These are phyloP conservation scores for Jatropha podagrica DNA, from an alignment of 441 rosid genomes.

Conservation along the genomic window DNA sequence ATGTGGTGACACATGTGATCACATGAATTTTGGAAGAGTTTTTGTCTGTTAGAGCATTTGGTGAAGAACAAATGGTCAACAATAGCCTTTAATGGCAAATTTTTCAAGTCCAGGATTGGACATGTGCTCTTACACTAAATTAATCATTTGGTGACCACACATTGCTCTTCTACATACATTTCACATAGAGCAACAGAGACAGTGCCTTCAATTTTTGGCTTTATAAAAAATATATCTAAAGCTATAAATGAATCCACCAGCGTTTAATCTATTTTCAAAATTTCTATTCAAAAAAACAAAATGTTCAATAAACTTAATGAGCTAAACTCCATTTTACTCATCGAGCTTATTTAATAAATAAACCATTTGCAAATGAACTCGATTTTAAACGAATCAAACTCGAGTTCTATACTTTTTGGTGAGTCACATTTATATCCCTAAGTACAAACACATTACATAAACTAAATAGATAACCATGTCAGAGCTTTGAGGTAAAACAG, in stretches of 20 bases:
- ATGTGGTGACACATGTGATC: conserved; percentile 32
- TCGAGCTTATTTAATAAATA: too few species aligned
- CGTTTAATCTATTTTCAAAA: too few species aligned
- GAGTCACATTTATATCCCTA: too few species aligned
- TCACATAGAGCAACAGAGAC: background rate
- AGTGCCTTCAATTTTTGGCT: background rate
- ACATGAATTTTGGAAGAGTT: conserved; percentile 41
- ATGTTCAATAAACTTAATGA: too few species aligned
- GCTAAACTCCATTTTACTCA: too few species aligned
- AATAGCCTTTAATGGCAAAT: conserved; percentile 2
- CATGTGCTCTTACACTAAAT: conserved; percentile 24
- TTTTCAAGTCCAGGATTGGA: background rate
- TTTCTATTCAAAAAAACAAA: too few species aligned
- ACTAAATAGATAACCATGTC: background rate
- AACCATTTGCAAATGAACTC: too few species aligned
- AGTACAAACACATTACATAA: too few species aligned
- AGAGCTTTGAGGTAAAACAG: background rate
- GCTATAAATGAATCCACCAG: too few species aligned
- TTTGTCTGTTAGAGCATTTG: background rate
- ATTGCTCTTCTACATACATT: background rate
- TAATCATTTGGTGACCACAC: background rate
- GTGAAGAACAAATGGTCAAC: conserved; percentile 20
- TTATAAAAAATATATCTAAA: background rate
- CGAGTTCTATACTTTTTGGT: too few species aligned
- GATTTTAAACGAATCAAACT: too few species aligned